phyloP scores from a whole-genome alignment of 2,329 filamentous ascomycete species.

The Fusarium tricinctum region DNA sequence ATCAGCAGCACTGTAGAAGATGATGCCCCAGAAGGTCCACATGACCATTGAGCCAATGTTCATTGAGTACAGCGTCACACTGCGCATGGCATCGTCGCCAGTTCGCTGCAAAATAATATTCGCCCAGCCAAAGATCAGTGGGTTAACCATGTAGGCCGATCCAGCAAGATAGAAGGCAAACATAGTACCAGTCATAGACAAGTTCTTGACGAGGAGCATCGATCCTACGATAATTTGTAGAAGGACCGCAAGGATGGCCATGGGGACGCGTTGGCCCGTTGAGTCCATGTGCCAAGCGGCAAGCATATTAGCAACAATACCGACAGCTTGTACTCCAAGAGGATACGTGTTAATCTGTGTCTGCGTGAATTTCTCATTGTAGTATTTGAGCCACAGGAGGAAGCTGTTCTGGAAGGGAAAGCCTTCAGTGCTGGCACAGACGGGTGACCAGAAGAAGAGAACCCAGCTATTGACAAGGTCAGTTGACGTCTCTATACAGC shows the following conservation, averaged over 20 bases:
- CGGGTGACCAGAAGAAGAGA: slow-evolving; percentile 55
- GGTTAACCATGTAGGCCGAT: slow-evolving; percentile 47
- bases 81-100: slow-evolving; percentile 57
- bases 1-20: slow-evolving; percentile 58
- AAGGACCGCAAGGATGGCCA: slow-evolving; percentile 29
- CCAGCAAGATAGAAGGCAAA: slow-evolving; percentile 46
- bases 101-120: slow-evolving; percentile 43
- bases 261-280: slow-evolving; percentile 31
- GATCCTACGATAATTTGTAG: slow-evolving; percentile 39
- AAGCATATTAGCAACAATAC: slow-evolving; percentile 45
- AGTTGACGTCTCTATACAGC: neutral
- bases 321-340: slow-evolving; percentile 45
- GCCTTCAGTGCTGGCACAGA: slow-evolving; percentile 40
- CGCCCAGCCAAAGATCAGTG: slow-evolving; percentile 48
- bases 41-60: slow-evolving; percentile 56
- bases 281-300: slow-evolving; percentile 44
- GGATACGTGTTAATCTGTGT: slow-evolving; percentile 49
- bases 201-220: slow-evolving; percentile 41
- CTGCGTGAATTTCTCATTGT: slow-evolving; percentile 38
- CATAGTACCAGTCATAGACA: slow-evolving; percentile 39
- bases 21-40: slow-evolving; percentile 62
- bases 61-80: slow-evolving; percentile 58
- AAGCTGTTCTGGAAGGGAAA: slow-evolving; percentile 46
- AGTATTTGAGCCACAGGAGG: slow-evolving; percentile 47
- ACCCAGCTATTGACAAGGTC: slow-evolving; percentile 51